A percentile compares a stretch with the other conserved stretches of the same genome.
Conservation (phyloP, 345 rosid genomes). For the Euclidium syriacum region DNA sequence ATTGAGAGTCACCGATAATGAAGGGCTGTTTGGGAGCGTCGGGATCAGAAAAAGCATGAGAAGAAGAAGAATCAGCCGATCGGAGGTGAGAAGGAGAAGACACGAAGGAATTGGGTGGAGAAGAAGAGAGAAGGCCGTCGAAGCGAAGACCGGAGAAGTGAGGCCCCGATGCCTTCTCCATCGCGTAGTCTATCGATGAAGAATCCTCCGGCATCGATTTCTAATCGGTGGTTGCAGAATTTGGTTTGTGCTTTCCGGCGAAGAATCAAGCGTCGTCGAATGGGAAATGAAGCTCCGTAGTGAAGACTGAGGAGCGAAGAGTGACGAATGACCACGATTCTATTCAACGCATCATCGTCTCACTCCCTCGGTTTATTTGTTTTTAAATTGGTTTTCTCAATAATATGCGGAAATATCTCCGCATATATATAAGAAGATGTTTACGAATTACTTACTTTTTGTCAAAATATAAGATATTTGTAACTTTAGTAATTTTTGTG, state of each 20-base stretch:
- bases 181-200: constrained; percentile 58
- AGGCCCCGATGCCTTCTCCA: constrained; percentile 95
- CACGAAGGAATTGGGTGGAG: constrained; percentile 41
- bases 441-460: too few species aligned
- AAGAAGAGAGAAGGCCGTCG: constrained; percentile 59
- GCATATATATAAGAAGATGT: too few species aligned
- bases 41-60: constrained; percentile 22
- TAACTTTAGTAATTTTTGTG: too few species aligned
- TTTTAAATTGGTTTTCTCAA: background rate
- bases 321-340: constrained; percentile 9
- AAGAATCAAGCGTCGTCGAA: background rate
- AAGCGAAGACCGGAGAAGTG: constrained; percentile 96
- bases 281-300: background rate
- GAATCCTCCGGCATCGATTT: constrained; percentile 46
- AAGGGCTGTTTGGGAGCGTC: constrained; percentile 59
- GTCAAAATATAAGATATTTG: too few species aligned
- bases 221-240: constrained; percentile 7
- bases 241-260: constrained; percentile 31
- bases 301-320: too few species aligned
- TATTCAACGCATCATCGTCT: background rate
- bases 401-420: too few species aligned
- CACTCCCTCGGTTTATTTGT: background rate
- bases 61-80: constrained; percentile 12
- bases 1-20: constrained; percentile 55
- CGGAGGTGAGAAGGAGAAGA: constrained; percentile 37